phyloP scores from a whole-genome alignment of 345 rosid species.

The Geranium brycei region DNA sequence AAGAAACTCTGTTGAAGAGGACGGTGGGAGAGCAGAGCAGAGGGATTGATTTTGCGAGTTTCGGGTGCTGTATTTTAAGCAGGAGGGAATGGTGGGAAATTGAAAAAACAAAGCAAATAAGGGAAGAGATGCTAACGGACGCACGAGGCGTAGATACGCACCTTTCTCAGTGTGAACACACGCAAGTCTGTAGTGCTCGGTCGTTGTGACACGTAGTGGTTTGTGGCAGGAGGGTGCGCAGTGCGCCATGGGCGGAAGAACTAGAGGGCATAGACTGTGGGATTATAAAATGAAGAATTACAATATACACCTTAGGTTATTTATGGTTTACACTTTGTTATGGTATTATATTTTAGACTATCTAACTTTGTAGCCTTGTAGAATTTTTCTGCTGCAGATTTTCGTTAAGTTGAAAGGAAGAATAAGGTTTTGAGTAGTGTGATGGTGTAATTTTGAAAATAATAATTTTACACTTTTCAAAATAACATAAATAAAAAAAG shows the following conservation, averaged over 20 bases:
- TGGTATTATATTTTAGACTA: too few species aligned
- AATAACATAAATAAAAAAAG: too few species aligned
- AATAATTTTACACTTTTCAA: too few species aligned
- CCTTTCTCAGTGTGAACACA: slow-evolving; percentile 7
- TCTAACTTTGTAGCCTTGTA: too few species aligned
- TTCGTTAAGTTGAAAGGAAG: too few species aligned
- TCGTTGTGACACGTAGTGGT: slow-evolving; percentile 15
- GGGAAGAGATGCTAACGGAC: slow-evolving; percentile 1
- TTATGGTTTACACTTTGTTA: too few species aligned
- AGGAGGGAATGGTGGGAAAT: slow-evolving; percentile 9
- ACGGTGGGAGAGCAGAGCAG: neutral
- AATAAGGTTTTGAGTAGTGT: too few species aligned
- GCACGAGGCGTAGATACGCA: slow-evolving; percentile 7
- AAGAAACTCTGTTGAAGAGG: neutral
- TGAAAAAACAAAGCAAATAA: neutral
- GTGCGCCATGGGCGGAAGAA: neutral
- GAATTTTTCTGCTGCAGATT: too few species aligned
- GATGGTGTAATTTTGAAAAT: too few species aligned
- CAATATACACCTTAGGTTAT: too few species aligned
- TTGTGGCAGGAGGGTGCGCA: neutral
- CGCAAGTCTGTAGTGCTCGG: slow-evolving; percentile 9
- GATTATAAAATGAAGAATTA: too few species aligned
- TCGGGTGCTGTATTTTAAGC: slow-evolving; percentile 1
- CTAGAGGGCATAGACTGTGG: too few species aligned
- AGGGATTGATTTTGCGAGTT: neutral